phyloP scores from a whole-genome alignment of 371 early-diverging fungal genomes.

The Mucor piriformis region DNA sequence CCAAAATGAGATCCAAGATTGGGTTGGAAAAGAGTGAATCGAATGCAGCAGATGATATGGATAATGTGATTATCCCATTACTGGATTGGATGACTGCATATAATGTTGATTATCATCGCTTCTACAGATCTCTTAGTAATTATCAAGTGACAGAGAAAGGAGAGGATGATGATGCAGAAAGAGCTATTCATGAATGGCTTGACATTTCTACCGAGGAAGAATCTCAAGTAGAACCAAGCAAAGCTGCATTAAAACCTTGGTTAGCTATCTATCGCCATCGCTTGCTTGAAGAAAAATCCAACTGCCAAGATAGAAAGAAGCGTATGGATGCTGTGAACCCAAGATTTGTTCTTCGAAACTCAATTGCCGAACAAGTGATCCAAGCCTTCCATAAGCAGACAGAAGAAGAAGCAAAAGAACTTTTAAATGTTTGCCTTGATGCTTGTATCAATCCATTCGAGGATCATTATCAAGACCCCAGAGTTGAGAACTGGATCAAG shows the following conservation, averaged over 20 bases:
- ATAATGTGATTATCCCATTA: slow-evolving; percentile 64
- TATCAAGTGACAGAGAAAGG: slow-evolving; percentile 32
- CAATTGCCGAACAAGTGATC: slow-evolving; percentile 73
- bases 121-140: slow-evolving; percentile 67
- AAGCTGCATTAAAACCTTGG: slow-evolving; percentile 43
- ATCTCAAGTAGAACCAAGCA: slow-evolving; percentile 12
- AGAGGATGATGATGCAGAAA: slow-evolving; percentile 44
- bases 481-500: slow-evolving; percentile 37
- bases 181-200: slow-evolving; percentile 33
- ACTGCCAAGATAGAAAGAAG: slow-evolving; percentile 32
- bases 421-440: slow-evolving; percentile 56
- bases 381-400: slow-evolving; percentile 45
- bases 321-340: slow-evolving; percentile 71
- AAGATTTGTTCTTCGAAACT: slow-evolving; percentile 73
- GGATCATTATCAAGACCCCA: slow-evolving; percentile 42
- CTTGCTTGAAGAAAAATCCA: slow-evolving; percentile 36
- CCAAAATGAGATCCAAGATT: slow-evolving; percentile 68
- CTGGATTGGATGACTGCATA: slow-evolving; percentile 66
- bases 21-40: slow-evolving; percentile 23
- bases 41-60: slow-evolving; percentile 47
- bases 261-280: slow-evolving; percentile 55
- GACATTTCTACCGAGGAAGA: slow-evolving; percentile 39
- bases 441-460: slow-evolving; percentile 63
- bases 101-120: slow-evolving; percentile 71
- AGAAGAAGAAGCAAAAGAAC: slow-evolving; percentile 29